phyloP scores from a whole-genome alignment of 176 grass and related monocot genomes.

The Echinochloa phyllopogon region DNA sequence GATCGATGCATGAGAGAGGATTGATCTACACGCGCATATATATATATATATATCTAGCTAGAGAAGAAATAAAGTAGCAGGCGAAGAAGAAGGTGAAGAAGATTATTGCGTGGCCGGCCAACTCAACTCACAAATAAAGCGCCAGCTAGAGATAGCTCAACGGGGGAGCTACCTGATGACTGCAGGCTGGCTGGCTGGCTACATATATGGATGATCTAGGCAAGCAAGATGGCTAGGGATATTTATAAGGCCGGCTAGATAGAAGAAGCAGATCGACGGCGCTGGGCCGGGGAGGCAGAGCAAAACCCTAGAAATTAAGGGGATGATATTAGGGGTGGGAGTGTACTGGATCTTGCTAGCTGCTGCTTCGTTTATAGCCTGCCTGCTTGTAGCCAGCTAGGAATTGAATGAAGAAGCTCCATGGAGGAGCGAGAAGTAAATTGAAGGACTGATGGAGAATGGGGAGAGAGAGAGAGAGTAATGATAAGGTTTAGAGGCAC shows the following conservation, averaged over 20 bases:
- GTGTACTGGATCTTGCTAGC: constrained; percentile 21
- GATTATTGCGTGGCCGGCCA: too few species aligned
- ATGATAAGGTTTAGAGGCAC: constrained; percentile 36
- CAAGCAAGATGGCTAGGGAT: constrained; percentile 32
- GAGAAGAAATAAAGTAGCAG: not conserved
- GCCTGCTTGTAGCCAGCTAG: not conserved
- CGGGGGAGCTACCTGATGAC: too few species aligned
- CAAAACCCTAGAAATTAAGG: constrained; percentile 51
- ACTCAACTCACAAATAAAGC: too few species aligned
- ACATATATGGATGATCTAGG: constrained; percentile 22
- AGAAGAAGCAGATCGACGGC: not conserved
- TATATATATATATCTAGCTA: not conserved
- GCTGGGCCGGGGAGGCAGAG: not conserved
- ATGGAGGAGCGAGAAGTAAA: not conserved
- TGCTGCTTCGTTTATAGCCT: not conserved
- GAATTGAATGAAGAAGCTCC: constrained; percentile 11
- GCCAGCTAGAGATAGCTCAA: too few species aligned
- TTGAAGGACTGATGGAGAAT: not conserved
- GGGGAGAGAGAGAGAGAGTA: not conserved
- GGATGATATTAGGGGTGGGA: not conserved
- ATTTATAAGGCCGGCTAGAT: constrained; percentile 35
- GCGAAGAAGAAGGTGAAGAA: not conserved
- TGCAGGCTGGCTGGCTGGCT: not conserved
- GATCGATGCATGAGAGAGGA: not conserved
- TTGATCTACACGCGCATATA: not conserved